Base-by-base conservation (phyloP, 2,329 filamentous ascomycete species). In the Chaetomiaceae sp. region DNA sequence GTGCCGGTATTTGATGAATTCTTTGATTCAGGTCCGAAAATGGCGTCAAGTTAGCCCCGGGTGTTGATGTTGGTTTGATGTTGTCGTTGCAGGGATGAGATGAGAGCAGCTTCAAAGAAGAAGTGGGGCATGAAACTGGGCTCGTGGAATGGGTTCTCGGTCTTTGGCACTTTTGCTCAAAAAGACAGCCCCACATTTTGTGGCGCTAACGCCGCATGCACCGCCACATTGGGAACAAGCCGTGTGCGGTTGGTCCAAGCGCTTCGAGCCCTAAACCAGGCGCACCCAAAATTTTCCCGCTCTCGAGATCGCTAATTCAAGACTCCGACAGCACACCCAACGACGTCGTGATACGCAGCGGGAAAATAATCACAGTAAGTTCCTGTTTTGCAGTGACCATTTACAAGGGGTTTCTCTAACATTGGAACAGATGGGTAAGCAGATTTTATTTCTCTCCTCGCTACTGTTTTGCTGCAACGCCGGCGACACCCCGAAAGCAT, bases 381-480 rank as follows among this genome's bases (percentile, higher is more conserved):
- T 57, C 53, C 47, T 43, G 50, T 48, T 53, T 20, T 48, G 19
- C 34, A 43, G n/a, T 19, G n/a, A 16, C 13, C 23, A 12, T 21
- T 27, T 27, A 4, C 40, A 19, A 12, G 2, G 35, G 33, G n/a
- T 25, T 40, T 46, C 41, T 52, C 59, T 62, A 60, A 62, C 50
- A 41, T 45, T 50, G 57, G 57, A 27, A 47, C 58, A 82, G 79
- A 83, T 82, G 79, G 79, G 79, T 83, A 82, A 82, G 79, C 67
- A 62, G 54, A 56, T 66, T 53, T 53, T 59, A 52, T 34, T 35
- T 39, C n/a, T n/a, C n/a, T 39, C 31, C 7, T 43, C 19, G 14
- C n/a, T 19, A n/a, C 23, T 9, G 3, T n/a, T 25, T 38, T 40
- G n/a, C 39, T 51, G 54, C 57, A 52, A 40, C 41, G 35, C 46